These are phyloP conservation scores for Pochonia chlamydosporia DNA, from an alignment of 2,329 filamentous ascomycete genomes.

Conservation along the genomic window DNA sequence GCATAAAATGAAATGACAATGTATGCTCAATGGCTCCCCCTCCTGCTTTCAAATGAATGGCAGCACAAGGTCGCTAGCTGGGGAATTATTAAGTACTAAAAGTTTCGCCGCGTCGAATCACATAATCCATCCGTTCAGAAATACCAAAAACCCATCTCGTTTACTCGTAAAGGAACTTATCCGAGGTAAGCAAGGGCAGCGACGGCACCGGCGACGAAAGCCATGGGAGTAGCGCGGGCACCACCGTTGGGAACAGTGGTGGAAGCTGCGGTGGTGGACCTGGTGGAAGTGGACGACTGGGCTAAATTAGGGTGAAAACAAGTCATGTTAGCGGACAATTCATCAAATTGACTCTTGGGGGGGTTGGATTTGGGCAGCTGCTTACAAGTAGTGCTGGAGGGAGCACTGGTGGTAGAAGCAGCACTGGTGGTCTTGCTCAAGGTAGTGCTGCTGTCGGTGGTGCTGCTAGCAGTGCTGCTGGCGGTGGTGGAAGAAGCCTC, in stretches of 20 bases:
- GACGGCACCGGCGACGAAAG: constrained; percentile 26
- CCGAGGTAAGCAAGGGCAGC: constrained; percentile 27
- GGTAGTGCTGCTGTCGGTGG: background rate
- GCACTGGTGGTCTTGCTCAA: constrained; percentile 8
- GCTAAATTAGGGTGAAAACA: constrained; percentile 1
- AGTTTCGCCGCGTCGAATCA: background rate
- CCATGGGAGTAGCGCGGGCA: constrained; percentile 23
- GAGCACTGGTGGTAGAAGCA: constrained; percentile 2
- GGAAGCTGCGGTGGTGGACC: constrained; percentile 4
- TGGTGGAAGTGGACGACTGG: background rate
- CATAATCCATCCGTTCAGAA: background rate
- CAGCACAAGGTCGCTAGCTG: background rate
- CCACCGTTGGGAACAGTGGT: constrained; percentile 24
- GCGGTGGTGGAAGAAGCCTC: constrained; percentile 8
- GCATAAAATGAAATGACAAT: background rate
- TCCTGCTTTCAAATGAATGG: background rate
- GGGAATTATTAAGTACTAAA: background rate
- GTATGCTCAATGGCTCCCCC: background rate
- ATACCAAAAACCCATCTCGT: background rate
- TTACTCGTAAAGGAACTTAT: constrained; percentile 14
- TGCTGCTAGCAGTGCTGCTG: constrained; percentile 7
- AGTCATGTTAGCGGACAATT: background rate
- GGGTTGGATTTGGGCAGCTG: no score
- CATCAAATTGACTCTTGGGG: no score
- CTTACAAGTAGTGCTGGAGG: constrained; percentile 12